Conservation (phyloP, 163 green algal species). For the Chloromonas sp. region DNA sequence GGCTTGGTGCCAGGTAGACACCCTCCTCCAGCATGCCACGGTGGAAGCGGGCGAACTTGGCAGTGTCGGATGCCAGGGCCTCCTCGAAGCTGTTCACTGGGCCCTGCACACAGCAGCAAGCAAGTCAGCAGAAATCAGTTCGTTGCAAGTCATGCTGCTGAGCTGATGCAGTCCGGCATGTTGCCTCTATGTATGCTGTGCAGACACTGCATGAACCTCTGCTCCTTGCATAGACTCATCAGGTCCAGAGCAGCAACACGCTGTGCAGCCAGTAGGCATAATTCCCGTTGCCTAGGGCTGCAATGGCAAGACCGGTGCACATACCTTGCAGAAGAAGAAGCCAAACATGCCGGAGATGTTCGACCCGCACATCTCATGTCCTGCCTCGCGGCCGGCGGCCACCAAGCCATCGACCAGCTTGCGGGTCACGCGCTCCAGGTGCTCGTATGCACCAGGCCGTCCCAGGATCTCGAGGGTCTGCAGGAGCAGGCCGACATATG, state of each 20-base stretch:
- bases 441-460: slow-evolving; percentile 84
- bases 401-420: slow-evolving; percentile 88
- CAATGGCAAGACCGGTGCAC: too few species aligned
- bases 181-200: too few species aligned
- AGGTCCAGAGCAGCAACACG: too few species aligned
- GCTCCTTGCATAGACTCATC: too few species aligned
- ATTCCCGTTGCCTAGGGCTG: too few species aligned
- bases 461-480: slow-evolving; percentile 95
- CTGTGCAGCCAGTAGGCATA: too few species aligned
- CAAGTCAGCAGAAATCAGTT: not conserved
- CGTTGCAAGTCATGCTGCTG: too few species aligned
- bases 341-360: slow-evolving; percentile 98
- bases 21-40: slow-evolving; percentile 94
- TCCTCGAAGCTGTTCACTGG: slow-evolving; percentile 94
- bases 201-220: too few species aligned
- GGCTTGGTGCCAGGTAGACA: slow-evolving; percentile 92
- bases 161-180: too few species aligned
- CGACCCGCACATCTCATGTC: slow-evolving; percentile 82
- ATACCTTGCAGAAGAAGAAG: slow-evolving; percentile 94
- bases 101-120: slow-evolving; percentile 24
- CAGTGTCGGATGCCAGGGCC: slow-evolving; percentile 77
- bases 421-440: slow-evolving; percentile 80
- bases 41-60: slow-evolving; percentile 96
- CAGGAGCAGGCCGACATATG: not conserved
- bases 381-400: slow-evolving; percentile 71